phyloP scores from a whole-genome alignment of 441 rosid genomes.

The Manihot esculenta region DNA sequence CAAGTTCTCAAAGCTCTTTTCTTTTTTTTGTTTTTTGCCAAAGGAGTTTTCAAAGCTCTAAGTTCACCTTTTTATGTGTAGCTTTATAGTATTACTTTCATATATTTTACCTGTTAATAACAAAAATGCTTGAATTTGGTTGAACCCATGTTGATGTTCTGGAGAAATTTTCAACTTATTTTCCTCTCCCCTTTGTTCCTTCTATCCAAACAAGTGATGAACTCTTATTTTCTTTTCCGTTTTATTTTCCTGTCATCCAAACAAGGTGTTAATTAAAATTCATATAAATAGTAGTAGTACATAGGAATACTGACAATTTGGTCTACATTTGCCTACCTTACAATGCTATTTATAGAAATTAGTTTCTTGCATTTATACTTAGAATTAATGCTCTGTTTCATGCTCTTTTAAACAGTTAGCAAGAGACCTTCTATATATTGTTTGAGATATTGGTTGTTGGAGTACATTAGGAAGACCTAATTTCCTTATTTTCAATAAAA shows the following conservation, averaged over 20 bases:
- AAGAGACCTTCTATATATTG: neutral
- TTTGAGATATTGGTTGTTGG: neutral
- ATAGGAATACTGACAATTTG: neutral
- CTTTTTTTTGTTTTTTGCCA: no score
- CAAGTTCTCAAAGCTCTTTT: no score
- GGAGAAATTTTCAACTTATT: no score
- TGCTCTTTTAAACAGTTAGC: conserved; percentile 3
- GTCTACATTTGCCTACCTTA: neutral
- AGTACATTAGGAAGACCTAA: neutral
- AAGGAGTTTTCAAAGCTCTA: neutral
- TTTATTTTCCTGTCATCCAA: no score
- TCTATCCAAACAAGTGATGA: no score
- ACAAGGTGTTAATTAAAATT: no score
- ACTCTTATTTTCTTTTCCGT: no score
- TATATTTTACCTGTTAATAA: no score
- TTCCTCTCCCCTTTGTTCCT: no score
- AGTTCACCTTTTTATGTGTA: neutral
- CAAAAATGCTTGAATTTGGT: neutral
- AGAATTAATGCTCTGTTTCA: neutral
- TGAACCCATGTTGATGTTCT: conserved; percentile 3
- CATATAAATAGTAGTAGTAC: neutral
- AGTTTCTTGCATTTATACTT: neutral
- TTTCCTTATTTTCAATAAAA: conserved; percentile 18
- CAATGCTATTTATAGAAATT: neutral
- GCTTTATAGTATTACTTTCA: neutral